Evolutionary conservation across 2,329 filamentous ascomycete genomes (phyloP).

Genomic region (Davidsoniella virescens): DNA sequence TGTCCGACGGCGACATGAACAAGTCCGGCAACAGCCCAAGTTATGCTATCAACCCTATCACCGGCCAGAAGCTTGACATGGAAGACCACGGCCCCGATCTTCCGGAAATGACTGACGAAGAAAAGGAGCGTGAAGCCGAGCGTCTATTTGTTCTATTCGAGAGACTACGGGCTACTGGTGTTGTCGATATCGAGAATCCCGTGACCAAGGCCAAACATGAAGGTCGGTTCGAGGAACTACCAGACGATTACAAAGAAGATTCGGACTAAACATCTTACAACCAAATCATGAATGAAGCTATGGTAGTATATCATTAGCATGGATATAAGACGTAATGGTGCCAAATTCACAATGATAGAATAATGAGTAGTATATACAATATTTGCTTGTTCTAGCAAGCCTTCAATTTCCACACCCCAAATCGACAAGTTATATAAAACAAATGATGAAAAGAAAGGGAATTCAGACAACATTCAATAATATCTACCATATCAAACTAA

Average conservation of each 20-base stretch:
- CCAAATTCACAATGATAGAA: too few relatives aligned
- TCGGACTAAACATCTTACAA: constrained; percentile 14
- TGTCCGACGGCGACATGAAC: constrained; percentile 13
- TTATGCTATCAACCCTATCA: constrained; percentile 60
- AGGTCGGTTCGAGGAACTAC: constrained; percentile 54
- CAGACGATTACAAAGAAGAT: constrained; percentile 17
- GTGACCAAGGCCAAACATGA: constrained; percentile 52
- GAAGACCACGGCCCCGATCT: constrained; percentile 40
- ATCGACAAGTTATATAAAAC: too few relatives aligned
- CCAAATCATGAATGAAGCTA: neutral
- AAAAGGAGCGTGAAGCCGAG: constrained; percentile 86
- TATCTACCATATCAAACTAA: too few relatives aligned
- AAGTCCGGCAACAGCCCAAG: constrained; percentile 18
- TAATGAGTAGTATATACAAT: too few relatives aligned
- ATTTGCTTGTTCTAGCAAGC: too few relatives aligned
- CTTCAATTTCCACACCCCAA: too few relatives aligned
- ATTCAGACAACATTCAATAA: too few relatives aligned
- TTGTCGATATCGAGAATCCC: constrained; percentile 66
- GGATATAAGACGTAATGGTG: neutral
- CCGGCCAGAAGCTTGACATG: constrained; percentile 61
- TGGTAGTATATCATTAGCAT: neutral
- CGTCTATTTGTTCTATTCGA: constrained; percentile 82
- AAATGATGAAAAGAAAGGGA: too few relatives aligned
- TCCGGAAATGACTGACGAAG: constrained; percentile 72
- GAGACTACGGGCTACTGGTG: constrained; percentile 54